A percentile compares a stretch with the other conserved stretches of the same genome.
Evolutionary conservation across 345 rosid species (phyloP).

Genomic region (Adansonia digitata): DNA sequence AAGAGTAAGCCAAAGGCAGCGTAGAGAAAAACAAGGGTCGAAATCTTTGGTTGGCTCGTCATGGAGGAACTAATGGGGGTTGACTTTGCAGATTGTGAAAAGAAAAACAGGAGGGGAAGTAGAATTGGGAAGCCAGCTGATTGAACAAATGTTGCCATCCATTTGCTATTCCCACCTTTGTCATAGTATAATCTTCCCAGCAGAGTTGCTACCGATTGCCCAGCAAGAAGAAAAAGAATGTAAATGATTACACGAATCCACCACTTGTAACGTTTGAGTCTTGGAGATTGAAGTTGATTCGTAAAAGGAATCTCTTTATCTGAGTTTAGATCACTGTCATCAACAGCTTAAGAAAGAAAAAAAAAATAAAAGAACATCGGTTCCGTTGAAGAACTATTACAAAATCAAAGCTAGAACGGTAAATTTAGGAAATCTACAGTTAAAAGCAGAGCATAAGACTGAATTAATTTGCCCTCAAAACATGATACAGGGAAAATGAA

Average conservation of each 20-base stretch:
- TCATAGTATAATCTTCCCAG: slow-evolving; percentile 48
- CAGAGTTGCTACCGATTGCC: slow-evolving; percentile 48
- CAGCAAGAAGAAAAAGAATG: slow-evolving; percentile 31
- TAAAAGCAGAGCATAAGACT: too few species aligned
- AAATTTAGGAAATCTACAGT: neutral
- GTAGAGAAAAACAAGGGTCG: slow-evolving; percentile 28
- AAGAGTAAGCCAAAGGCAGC: slow-evolving; percentile 35
- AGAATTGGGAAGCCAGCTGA: slow-evolving; percentile 54
- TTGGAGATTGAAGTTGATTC: slow-evolving; percentile 14
- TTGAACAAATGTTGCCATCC: slow-evolving; percentile 63
- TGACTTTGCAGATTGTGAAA: slow-evolving; percentile 18
- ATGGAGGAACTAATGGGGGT: neutral
- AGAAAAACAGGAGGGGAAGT: slow-evolving; percentile 33
- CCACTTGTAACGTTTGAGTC: slow-evolving; percentile 33
- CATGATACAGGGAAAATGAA: too few species aligned
- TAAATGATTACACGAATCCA: slow-evolving; percentile 36
- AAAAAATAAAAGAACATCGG: too few species aligned
- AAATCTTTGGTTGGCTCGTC: slow-evolving; percentile 12
- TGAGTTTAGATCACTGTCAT: slow-evolving; percentile 10
- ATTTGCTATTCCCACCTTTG: slow-evolving; percentile 62
- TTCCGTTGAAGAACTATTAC: neutral
- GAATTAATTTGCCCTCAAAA: too few species aligned
- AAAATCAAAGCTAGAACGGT: neutral
- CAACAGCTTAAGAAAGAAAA: slow-evolving; percentile 11
- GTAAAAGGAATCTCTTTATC: neutral